A percentile compares a stretch with the other conserved stretches of the same genome.
Conservation (phyloP, 2,329 filamentous ascomycete species). For the Macrophomina phaseolina region DNA sequence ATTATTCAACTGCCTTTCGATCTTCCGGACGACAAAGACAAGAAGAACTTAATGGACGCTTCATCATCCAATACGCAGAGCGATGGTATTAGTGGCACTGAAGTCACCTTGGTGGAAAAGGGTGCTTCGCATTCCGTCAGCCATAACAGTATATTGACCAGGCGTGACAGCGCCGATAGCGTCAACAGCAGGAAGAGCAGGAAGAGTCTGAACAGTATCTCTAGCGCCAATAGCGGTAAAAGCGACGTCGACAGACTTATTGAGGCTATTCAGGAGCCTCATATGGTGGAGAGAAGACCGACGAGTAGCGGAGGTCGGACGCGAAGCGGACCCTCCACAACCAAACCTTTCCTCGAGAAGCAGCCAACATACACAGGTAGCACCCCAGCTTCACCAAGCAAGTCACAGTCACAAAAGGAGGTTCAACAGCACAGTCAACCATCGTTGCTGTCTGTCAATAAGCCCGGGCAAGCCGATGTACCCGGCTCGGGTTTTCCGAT, state of each 20-base stretch:
- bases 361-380: constrained; percentile 3
- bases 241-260: constrained; percentile 75
- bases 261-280: constrained; percentile 70
- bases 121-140: not conserved
- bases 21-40: constrained; percentile 54
- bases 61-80: constrained; percentile 35
- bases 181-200: constrained; percentile 59
- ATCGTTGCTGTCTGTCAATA: constrained; percentile 34
- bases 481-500: constrained; percentile 50
- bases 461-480: constrained; percentile 18
- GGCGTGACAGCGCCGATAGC: constrained; percentile 49
- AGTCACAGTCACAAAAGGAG: not conserved
- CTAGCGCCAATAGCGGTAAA: constrained; percentile 51
- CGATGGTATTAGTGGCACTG: constrained; percentile 48
- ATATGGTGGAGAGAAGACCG: constrained; percentile 40
- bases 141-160: not conserved
- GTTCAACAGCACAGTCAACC: constrained; percentile 44
- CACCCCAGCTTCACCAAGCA: not conserved
- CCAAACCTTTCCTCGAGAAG: constrained; percentile 9
- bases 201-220: constrained; percentile 50
- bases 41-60: constrained; percentile 16
- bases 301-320: not conserved
- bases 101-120: constrained; percentile 65
- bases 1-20: constrained; percentile 79
- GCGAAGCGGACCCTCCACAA: not conserved